Conservation (phyloP, 441 rosid species). For the Omphalea diandra region DNA sequence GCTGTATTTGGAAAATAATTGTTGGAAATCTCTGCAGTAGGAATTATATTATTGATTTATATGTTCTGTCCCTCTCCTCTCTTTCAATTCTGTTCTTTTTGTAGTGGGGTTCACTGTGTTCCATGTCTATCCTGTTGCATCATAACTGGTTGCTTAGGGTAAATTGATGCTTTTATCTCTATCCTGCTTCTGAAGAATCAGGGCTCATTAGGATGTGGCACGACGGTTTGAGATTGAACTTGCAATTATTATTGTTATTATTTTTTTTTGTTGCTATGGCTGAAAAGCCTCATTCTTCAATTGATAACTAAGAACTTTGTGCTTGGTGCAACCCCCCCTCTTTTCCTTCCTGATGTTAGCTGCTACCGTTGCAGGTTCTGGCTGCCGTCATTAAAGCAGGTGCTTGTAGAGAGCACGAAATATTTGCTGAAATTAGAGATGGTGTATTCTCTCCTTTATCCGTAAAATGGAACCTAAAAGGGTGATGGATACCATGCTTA, state of each 20-base stretch:
- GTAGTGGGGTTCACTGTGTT: not conserved
- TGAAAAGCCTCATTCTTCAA: slow-evolving; percentile 2
- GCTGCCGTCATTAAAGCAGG: slow-evolving; percentile 99
- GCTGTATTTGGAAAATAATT: not conserved
- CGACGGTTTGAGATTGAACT: not conserved
- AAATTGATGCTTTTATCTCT: slow-evolving; percentile 2
- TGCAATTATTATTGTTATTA: too few species aligned
- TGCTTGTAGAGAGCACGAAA: slow-evolving; percentile 99
- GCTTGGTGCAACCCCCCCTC: not conserved
- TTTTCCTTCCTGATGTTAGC: not conserved
- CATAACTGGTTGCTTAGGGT: not conserved
- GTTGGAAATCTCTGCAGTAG: not conserved
- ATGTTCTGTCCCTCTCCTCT: not conserved
- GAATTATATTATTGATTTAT: not conserved
- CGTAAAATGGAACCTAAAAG: slow-evolving; percentile 96
- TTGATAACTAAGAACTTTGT: not conserved
- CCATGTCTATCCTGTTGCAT: not conserved
- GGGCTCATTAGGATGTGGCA: not conserved
- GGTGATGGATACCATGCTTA: slow-evolving; percentile 99
- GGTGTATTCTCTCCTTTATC: slow-evolving; percentile 89
- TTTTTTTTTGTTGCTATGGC: not conserved
- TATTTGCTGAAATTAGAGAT: slow-evolving; percentile 98
- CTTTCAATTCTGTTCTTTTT: not conserved
- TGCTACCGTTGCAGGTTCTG: slow-evolving; percentile 68
- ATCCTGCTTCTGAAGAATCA: not conserved